Percentiles rank a stretch among this genome's conserved stretches.
These are phyloP conservation scores for Colletotrichum noveboracense DNA, from an alignment of 2,329 filamentous ascomycete genomes.

Conservation along the genomic window DNA sequence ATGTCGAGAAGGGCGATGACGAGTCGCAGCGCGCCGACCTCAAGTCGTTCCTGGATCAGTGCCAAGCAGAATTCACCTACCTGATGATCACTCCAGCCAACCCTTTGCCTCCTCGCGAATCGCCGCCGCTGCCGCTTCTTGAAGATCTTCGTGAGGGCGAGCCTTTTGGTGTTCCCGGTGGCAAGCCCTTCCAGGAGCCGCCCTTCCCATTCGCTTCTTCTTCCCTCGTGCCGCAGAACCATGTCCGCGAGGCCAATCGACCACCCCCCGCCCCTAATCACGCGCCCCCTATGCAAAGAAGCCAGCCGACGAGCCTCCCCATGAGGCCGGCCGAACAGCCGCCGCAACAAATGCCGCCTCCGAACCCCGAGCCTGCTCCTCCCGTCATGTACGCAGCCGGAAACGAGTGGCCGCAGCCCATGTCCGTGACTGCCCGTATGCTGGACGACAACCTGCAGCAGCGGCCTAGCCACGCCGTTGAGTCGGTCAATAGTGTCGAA, in stretches of 20 bases:
- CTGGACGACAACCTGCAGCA: conserved; percentile 36
- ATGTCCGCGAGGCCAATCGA: conserved; percentile 59
- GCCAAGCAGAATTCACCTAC: conserved; percentile 70
- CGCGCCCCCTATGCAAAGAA: conserved; percentile 57
- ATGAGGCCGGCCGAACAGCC: conserved; percentile 44
- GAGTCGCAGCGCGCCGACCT: conserved; percentile 58
- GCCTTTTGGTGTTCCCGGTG: conserved; percentile 47
- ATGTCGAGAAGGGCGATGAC: conserved; percentile 50
- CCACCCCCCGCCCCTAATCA: conserved; percentile 63
- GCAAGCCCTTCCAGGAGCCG: conserved; percentile 39
- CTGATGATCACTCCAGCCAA: conserved; percentile 72
- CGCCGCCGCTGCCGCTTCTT: conserved; percentile 61
- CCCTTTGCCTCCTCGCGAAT: conserved; percentile 68
- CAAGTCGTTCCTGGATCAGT: conserved; percentile 67
- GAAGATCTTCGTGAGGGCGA: conserved; percentile 65
- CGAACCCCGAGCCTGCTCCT: conserved; percentile 52
- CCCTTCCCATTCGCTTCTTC: conserved; percentile 29
- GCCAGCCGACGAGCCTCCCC: conserved; percentile 36
- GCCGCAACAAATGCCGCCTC: conserved; percentile 57
- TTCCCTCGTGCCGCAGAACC: conserved; percentile 51
- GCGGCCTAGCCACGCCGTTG: conserved; percentile 42
- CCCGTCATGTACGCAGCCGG: conserved; percentile 41
- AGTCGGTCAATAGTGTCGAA: conserved; percentile 42
- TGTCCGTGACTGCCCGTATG: conserved; percentile 28
- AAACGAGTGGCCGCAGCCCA: conserved; percentile 36